These are phyloP conservation scores for Fraxinus platypoda DNA, from an alignment of 305 asterid species.

Conservation along the genomic window DNA sequence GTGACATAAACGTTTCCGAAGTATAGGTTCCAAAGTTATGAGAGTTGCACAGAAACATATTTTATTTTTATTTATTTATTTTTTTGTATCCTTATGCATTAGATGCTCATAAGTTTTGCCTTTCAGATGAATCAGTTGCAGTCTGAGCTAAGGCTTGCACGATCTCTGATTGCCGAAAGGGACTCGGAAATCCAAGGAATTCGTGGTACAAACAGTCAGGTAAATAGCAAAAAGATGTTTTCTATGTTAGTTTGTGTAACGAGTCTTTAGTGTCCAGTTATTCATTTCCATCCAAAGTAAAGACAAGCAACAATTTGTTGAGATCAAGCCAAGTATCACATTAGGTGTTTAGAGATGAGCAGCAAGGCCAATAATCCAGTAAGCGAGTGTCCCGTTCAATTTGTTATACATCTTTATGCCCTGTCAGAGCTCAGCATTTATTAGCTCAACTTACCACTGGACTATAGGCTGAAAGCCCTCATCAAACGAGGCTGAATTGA, in stretches of 20 bases:
- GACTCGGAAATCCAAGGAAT: conserved; percentile 80
- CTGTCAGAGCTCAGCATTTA: neutral
- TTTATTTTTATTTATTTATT: neutral
- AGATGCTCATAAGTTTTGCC: conserved; percentile 7
- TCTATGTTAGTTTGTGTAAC: neutral
- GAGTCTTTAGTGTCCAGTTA: neutral
- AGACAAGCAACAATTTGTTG: neutral
- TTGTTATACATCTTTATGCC: neutral
- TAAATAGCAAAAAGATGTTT: conserved; percentile 16
- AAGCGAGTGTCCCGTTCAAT: neutral
- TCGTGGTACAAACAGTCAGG: conserved; percentile 86
- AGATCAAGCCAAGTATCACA: neutral
- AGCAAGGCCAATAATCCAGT: neutral
- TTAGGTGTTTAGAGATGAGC: neutral
- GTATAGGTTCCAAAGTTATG: neutral
- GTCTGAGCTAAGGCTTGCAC: conserved; percentile 88
- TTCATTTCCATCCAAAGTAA: neutral
- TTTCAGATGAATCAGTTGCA: conserved; percentile 93
- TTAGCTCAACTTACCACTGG: neutral
- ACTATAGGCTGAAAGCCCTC: neutral
- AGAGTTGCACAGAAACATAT: neutral
- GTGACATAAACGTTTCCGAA: neutral
- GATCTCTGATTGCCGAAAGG: conserved; percentile 88
- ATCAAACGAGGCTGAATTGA: neutral
- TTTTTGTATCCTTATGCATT: neutral